Percentiles rank a stretch among this genome's conserved stretches.
These are phyloP conservation scores for Cystofilobasidium ferigula DNA, from an alignment of 768 basidiomycete genomes.

Conservation along the genomic window DNA sequence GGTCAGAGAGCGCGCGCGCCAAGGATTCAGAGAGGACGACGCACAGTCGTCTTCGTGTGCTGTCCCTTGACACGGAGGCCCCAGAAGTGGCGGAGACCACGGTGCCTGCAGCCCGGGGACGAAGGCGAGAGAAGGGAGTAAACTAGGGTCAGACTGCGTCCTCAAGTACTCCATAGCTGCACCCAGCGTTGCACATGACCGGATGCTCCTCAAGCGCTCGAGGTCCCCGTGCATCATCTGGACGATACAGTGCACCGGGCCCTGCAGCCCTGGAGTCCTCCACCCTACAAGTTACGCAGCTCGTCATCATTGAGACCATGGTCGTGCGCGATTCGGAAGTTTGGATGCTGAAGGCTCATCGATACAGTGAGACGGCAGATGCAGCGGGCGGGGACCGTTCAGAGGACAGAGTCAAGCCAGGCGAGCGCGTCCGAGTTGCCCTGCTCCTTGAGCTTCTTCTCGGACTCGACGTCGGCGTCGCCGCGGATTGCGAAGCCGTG, in stretches of 20 bases:
- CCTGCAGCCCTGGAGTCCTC: no score
- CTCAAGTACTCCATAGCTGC: no score
- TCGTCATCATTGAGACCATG: no score
- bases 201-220: constrained; percentile 97
- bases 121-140: not conserved
- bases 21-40: constrained; percentile 50
- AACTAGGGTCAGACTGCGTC: constrained; percentile 43
- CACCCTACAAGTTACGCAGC: no score
- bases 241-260: no score
- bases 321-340: no score
- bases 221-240: constrained; percentile 92
- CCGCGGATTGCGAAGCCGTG: constrained; percentile 38
- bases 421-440: constrained; percentile 30
- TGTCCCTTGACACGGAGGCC: constrained; percentile 64
- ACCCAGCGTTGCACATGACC: constrained; percentile 41
- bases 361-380: no score
- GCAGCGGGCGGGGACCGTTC: no score
- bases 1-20: constrained; percentile 34
- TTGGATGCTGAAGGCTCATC: no score
- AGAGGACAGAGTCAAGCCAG: constrained; percentile 30
- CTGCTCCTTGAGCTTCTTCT: constrained; percentile 36
- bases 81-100: constrained; percentile 66
- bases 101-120: constrained; percentile 41
- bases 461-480: constrained; percentile 31
- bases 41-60: constrained; percentile 74